phyloP scores from a whole-genome alignment of 768 basidiomycete species.

The Saitozyma podzolica region DNA sequence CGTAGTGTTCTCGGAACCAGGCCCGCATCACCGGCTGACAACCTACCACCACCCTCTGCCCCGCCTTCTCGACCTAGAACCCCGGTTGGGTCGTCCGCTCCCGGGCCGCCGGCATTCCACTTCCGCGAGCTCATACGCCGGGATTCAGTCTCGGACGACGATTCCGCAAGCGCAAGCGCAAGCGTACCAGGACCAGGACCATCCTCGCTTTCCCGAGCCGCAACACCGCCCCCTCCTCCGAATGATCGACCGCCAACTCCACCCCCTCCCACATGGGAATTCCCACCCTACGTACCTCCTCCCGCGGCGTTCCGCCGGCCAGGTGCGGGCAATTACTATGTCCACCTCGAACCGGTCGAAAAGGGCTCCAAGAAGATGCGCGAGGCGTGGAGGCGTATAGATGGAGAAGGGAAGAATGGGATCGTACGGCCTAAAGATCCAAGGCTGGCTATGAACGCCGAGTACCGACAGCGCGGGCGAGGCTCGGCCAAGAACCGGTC shows the following conservation, averaged over 20 bases:
- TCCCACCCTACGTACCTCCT: constrained; percentile 27
- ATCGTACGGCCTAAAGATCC: constrained; percentile 21
- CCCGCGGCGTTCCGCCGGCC: constrained; percentile 14
- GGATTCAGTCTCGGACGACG: constrained; percentile 20
- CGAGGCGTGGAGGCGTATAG: constrained; percentile 25
- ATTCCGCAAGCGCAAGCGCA: constrained; percentile 5
- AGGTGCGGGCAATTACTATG: constrained; percentile 23
- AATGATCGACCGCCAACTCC: constrained; percentile 6
- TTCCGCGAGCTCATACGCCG: constrained; percentile 35
- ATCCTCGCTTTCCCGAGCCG: no score
- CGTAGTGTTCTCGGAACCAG: no score
- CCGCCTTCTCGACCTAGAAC: no score
- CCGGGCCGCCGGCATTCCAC: constrained; percentile 43
- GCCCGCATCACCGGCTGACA: no score
- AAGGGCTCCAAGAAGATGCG: constrained; percentile 28
- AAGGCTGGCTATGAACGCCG: constrained; percentile 17
- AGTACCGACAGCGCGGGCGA: constrained; percentile 21
- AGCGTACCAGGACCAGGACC: constrained; percentile 10
- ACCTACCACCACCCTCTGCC: no score
- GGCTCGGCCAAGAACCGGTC: constrained; percentile 31
- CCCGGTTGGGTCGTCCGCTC: no score
- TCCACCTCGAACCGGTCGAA: constrained; percentile 11
- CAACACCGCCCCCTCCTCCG: neutral
- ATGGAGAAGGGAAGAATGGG: constrained; percentile 11
- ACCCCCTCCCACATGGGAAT: neutral